These are phyloP conservation scores for Solanum boliviense DNA, from an alignment of 257 asterid genomes.

Conservation along the genomic window DNA sequence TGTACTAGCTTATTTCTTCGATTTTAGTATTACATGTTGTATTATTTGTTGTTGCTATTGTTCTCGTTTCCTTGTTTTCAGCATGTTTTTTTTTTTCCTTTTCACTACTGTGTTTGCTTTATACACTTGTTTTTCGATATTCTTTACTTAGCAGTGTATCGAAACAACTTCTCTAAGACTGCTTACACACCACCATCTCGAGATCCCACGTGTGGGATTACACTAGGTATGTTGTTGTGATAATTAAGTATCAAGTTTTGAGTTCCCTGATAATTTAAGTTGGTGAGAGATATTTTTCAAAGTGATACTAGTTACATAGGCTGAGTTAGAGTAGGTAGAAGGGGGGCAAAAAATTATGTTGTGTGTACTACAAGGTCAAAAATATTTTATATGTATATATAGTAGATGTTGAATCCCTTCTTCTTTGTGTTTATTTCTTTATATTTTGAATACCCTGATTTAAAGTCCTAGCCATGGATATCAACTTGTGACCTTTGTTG, in stretches of 20 bases:
- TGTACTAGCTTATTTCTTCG: neutral
- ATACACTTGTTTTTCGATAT: neutral
- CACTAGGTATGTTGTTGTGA: neutral
- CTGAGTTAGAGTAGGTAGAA: neutral
- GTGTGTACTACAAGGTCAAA: neutral
- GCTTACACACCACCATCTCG: neutral
- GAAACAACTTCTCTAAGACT: neutral
- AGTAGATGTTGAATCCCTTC: neutral
- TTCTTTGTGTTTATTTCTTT: neutral
- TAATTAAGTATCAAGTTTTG: neutral
- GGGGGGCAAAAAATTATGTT: neutral
- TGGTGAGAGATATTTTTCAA: neutral
- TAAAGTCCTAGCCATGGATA: neutral
- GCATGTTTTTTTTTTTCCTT: neutral
- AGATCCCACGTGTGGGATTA: neutral
- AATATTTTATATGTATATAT: neutral
- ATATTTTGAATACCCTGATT: neutral
- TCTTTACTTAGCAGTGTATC: neutral
- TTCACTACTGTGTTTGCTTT: neutral
- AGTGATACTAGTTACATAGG: neutral
- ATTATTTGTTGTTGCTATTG: neutral
- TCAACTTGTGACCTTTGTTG: neutral
- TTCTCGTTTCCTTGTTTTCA: neutral
- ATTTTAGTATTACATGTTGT: neutral
- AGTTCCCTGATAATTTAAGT: neutral